Conservation (phyloP, 2,329 filamentous ascomycete genomes). For the Colletotrichum sp. region DNA sequence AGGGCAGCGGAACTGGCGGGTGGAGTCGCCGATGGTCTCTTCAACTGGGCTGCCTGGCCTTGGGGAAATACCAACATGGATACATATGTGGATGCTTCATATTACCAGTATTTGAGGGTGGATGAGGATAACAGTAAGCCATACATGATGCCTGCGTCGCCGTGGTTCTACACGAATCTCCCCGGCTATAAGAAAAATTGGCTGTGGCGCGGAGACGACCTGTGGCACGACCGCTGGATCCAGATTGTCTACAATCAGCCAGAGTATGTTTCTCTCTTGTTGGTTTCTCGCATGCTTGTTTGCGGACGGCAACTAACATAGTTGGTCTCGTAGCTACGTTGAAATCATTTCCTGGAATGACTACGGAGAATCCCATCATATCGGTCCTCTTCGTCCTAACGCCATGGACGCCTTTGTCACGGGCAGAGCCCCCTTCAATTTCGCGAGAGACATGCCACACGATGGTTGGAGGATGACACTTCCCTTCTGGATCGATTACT, state of each 20-base stretch:
- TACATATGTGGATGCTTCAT: slow-evolving; percentile 23
- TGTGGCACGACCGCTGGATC: slow-evolving; percentile 66
- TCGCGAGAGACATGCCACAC: slow-evolving; percentile 53
- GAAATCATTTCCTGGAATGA: slow-evolving; percentile 57
- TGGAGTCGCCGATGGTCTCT: slow-evolving; percentile 34
- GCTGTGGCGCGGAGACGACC: slow-evolving; percentile 65
- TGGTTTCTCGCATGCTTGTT: slow-evolving; percentile 40
- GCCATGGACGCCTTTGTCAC: neutral
- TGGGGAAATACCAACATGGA: slow-evolving; percentile 22
- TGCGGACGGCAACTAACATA: neutral
- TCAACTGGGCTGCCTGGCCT: slow-evolving; percentile 42
- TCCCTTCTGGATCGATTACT: slow-evolving; percentile 54
- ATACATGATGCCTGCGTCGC: slow-evolving; percentile 59
- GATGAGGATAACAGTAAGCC: slow-evolving; percentile 45
- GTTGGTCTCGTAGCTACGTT: slow-evolving; percentile 25
- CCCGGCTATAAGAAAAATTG: slow-evolving; percentile 64
- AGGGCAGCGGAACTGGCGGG: neutral
- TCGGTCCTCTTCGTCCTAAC: slow-evolving; percentile 49
- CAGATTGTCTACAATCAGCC: neutral
- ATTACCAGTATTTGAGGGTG: neutral
- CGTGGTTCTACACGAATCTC: slow-evolving; percentile 66
- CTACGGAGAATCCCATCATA: slow-evolving; percentile 60
- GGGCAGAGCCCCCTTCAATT: slow-evolving; percentile 46
- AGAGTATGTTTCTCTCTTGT: neutral
- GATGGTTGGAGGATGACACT: slow-evolving; percentile 52